These are phyloP conservation scores for Aspergillus haitiensis DNA, from an alignment of 495 filamentous ascomycete species.

Conservation along the genomic window DNA sequence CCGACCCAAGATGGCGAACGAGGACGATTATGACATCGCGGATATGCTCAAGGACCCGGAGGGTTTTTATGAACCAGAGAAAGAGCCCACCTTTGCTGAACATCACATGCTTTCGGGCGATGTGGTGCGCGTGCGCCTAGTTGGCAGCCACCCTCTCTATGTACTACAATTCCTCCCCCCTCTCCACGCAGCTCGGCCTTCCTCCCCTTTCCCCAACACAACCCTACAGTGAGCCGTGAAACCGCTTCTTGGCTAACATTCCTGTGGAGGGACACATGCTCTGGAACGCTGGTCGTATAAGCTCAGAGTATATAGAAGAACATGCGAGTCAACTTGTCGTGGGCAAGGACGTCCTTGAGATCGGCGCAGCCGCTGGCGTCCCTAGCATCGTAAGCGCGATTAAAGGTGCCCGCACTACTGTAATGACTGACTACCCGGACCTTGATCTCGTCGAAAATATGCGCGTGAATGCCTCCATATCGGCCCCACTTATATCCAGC, in stretches of 20 bases:
- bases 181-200: conserved; percentile 5
- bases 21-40: conserved; percentile 45
- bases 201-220: neutral
- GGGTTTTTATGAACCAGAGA: conserved; percentile 71
- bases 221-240: neutral
- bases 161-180: conserved; percentile 42
- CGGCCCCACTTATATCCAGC: conserved; percentile 29
- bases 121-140: conserved; percentile 70
- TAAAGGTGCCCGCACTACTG: conserved; percentile 66
- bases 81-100: conserved; percentile 64
- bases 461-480: conserved; percentile 64
- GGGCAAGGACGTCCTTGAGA: conserved; percentile 72
- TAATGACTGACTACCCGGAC: conserved; percentile 90
- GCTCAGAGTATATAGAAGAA: conserved; percentile 74
- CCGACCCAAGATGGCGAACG: conserved; percentile 24
- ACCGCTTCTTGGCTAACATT: conserved; percentile 11
- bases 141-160: conserved; percentile 89
- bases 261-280: conserved; percentile 71
- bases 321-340: conserved; percentile 55
- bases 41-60: conserved; percentile 76
- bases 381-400: conserved; percentile 75
- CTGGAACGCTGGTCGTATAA: conserved; percentile 81
- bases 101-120: conserved; percentile 68
- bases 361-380: conserved; percentile 86
- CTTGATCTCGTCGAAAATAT: conserved; percentile 75